Base-by-base conservation (phyloP, 768 basidiomycete genomes). In the Botryobasidium botryosum region DNA sequence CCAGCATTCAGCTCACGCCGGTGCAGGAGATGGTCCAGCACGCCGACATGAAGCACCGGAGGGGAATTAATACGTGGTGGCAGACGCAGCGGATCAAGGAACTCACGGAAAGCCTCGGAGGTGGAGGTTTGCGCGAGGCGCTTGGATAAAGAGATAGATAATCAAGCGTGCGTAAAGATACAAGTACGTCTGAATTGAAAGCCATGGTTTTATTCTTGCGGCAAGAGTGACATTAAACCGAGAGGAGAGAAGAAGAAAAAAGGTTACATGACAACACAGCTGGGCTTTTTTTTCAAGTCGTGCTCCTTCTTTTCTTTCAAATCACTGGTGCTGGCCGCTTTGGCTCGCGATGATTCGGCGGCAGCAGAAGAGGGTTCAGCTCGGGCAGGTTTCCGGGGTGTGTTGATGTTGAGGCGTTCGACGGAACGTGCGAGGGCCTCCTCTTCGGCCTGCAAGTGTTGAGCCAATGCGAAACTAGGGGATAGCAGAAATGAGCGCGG, bases 11-110 rank as follows among this genome's bases (percentile, higher is more conserved):
- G 51, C 87, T 87, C 75, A 82, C 88, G 2, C 74, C 82, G 0
- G 83, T 91, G 49, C 67, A 70, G 49, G 85, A 85, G 53, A 85
- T 97, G 73, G 65, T 82, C 44, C 65, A 67, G 48, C 78, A 86
- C 39, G 84, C 92, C 20, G 91, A 99, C 62, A 85, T 92, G 79
- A 75, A 72, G 66, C 76, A 88, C 59, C 69, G 92, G 48, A 62
- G 88, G 48, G 90, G 86, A 0, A 82, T 75, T 58, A 61, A 64
- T 23, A 62, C 67, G 42, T 88, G 87, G 85, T 96, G 91, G 91
- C 62, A 60, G 15, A 68, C 62, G 10, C 62, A 26, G 10, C n/a
- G n/a, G n/a, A 7, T 78, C 43, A 79, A 74, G 57, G 66, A 69
- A 17, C 61, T 94, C 45, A 77, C 75, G 7, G 87, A 92, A 62